These are phyloP conservation scores for Dryas octopetala DNA, from an alignment of 306 rosid genomes.

Conservation along the genomic window DNA sequence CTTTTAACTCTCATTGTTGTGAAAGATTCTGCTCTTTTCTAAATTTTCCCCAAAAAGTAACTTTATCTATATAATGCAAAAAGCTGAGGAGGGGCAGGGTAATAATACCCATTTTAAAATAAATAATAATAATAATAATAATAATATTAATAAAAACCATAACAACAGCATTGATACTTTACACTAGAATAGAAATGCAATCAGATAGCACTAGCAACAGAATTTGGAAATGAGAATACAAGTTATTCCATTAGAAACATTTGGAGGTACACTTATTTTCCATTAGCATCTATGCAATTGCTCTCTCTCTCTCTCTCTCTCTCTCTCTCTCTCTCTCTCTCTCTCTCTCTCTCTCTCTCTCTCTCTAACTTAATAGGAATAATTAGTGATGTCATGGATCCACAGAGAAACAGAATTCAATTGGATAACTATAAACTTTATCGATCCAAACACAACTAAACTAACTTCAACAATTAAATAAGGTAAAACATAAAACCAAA, in stretches of 20 bases:
- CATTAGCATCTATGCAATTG: background rate
- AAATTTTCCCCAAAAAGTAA: background rate
- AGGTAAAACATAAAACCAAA: no score
- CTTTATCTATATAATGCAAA: background rate
- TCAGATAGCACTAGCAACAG: background rate
- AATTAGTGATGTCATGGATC: background rate
- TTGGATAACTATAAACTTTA: background rate
- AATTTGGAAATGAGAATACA: background rate
- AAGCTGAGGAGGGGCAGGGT: background rate
- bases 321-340: no score
- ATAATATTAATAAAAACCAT: background rate
- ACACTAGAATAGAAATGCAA: background rate
- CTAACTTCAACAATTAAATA: no score
- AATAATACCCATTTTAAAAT: background rate
- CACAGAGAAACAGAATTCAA: background rate
- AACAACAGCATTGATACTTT: background rate
- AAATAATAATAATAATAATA: background rate
- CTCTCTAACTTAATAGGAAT: background rate
- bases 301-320: no score
- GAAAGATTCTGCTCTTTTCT: constrained; percentile 10
- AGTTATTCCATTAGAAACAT: background rate
- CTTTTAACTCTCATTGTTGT: background rate
- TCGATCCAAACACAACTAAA: background rate
- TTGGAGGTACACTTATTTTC: background rate
- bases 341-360: no score